A percentile compares a stretch with the other conserved stretches of the same genome.
These are phyloP conservation scores for Naumovozyma dairenensis DNA, from an alignment of 805 yeast species.

Conservation along the genomic window DNA sequence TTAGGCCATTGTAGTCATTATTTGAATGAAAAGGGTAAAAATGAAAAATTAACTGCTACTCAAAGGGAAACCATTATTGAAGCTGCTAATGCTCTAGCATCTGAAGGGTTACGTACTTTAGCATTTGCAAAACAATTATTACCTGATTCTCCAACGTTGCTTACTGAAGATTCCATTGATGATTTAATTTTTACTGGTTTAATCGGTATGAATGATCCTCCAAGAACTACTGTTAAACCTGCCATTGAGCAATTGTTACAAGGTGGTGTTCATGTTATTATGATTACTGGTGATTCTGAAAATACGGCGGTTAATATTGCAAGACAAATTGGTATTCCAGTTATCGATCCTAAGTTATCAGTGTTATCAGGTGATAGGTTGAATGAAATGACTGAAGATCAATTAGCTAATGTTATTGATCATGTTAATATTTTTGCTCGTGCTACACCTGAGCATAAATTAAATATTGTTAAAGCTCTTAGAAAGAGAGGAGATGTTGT, in stretches of 20 bases:
- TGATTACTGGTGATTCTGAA: slow-evolving; percentile 95
- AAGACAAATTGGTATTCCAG: slow-evolving; percentile 80
- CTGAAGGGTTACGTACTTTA: slow-evolving; percentile 76
- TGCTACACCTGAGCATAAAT: slow-evolving; percentile 91
- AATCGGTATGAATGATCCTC: slow-evolving; percentile 96
- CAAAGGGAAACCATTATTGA: slow-evolving; percentile 38
- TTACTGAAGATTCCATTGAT: slow-evolving; percentile 36
- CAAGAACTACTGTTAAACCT: slow-evolving; percentile 73
- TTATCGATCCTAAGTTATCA: slow-evolving; percentile 49
- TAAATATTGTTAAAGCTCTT: slow-evolving; percentile 79
- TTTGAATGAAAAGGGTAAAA: slow-evolving; percentile 47
- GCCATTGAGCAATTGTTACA: slow-evolving; percentile 68
- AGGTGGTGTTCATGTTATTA: slow-evolving; percentile 95
- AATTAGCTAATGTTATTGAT: slow-evolving; percentile 64
- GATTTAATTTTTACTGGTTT: slow-evolving; percentile 74
- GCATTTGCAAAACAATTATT: slow-evolving; percentile 57
- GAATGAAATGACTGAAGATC: slow-evolving; percentile 62
- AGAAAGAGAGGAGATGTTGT: slow-evolving; percentile 89
- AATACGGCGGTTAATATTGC: slow-evolving; percentile 82
- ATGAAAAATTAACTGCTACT: slow-evolving; percentile 47
- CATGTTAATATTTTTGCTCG: slow-evolving; percentile 87
- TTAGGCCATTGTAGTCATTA: slow-evolving; percentile 52
- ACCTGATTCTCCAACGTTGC: slow-evolving; percentile 20
- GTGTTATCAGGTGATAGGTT: slow-evolving; percentile 81
- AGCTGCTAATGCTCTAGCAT: slow-evolving; percentile 58